Base-by-base conservation (phyloP, 495 filamentous ascomycete species). In the Jackrogersella multiformis region DNA sequence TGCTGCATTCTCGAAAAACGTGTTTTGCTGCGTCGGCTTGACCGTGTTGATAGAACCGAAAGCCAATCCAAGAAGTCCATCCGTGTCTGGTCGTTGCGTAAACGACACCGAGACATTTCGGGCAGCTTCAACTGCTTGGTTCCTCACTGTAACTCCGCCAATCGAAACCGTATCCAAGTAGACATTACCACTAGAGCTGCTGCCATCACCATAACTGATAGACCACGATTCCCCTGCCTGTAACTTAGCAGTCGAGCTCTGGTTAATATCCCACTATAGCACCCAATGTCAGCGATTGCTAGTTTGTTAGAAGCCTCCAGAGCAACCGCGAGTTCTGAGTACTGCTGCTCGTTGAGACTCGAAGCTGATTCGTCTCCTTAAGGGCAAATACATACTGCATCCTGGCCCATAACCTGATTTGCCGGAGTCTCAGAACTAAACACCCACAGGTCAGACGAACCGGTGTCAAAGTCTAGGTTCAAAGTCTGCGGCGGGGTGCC, bases 151-250 rank as follows among this genome's bases (percentile, higher is more conserved):
- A 56, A 92, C 81, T 39, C 84, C 85, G 34, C 91, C 92, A 42
- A 94, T 83, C n/a, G 79, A 86, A 49, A 96, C 92, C n/a, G 79
- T 87, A 74, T 94, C 92, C 46, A 82, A 77, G 80, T 89, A 93
- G 44, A 96, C 90, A 52, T 85, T 83, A 45, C 92, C 92, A 56
- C 78, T 79, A 34, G 90, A 90, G 61, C 78, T 80, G 72, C 87
- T 90, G 28, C 85, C 86, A 69, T 96, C 92, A 52, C 90, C 91
- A 73, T 96, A 94, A 4, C 73, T 74, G 70, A 94, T 93, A 13
- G 76, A 69, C 90, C 90, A 94, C 20, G 78, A 81, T 34, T 83
- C 74, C 36, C 88, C 89, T 0, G 62, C 49, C 36, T 89, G 68
- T 61, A 81, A 71, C 59, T 79, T 79, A 13, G 84, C 79, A 26